Base-by-base conservation (phyloP, 306 rosid species). In the Datisca glomerata region DNA sequence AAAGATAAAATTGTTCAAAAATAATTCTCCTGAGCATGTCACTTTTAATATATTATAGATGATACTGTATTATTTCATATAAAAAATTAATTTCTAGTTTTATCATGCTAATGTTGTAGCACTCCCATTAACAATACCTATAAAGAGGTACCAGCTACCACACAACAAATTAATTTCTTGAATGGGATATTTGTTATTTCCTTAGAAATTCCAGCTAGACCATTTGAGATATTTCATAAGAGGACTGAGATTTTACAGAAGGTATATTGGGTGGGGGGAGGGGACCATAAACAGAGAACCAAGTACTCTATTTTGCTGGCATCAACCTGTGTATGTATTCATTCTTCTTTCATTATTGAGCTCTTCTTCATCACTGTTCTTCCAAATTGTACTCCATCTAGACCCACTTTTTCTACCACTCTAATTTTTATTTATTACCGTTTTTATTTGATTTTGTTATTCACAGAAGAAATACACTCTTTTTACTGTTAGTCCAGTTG, bases 221-320 rank as follows among this genome's bases (percentile, higher is more conserved):
- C 15, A 8, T 19, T 40, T 18, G 21, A 43, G 39, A 48, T 41
- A 55, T 59, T 40, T 52, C 53, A 24, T 19, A 58, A 31, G 2
- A 68, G 52, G 64, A 60, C 62, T 60, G 67, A 55, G 64, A 69
- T 64, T n/a, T 49, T 51, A 60, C 65, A 47, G n/a, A n/a, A n/a
- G n/a, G n/a, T n/a, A n/a, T n/a, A n/a, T n/a, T n/a, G n/a, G n/a
- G n/a, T n/a, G n/a, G n/a, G 50, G 56, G 65, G 32, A 49, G 79
- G 73, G 84, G 84, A 71, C 79, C 79, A 56, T 36, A 31, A 41
- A 68, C 68, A 53, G 63, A 52, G 39, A 45, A 54, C 41, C 53
- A 67, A 71, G 51, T 27, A 63, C 59, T 44, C 51, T 49, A 60
- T 39, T 63, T 56, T 43, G 68, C 69, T 47, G 68, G 68, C 50